Conservation (phyloP, 2,329 filamentous ascomycete genomes). For the Acrocalymma vagum region DNA sequence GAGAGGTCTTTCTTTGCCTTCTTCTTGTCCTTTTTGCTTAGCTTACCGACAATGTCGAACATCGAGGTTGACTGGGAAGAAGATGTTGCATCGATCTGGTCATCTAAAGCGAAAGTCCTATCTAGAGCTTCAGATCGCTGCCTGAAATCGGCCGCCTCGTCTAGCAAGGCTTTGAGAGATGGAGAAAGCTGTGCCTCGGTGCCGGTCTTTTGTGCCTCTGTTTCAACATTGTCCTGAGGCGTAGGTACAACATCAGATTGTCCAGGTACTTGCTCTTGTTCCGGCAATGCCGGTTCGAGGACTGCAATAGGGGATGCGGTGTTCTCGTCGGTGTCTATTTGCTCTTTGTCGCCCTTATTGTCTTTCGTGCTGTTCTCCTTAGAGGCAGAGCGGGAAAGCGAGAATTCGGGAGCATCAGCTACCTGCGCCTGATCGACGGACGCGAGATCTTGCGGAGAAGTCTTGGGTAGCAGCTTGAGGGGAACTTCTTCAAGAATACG, state of each 20-base stretch:
- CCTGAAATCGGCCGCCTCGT: conserved; percentile 36
- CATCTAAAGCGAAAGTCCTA: conserved; percentile 16
- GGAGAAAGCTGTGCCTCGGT: conserved; percentile 27
- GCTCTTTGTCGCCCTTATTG: conserved; percentile 31
- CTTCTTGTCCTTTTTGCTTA: conserved; percentile 41
- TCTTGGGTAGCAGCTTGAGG: not conserved
- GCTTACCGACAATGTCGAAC: conserved; percentile 34
- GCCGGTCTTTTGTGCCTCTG: not conserved
- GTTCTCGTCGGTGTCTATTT: conserved; percentile 10
- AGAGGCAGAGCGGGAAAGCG: conserved; percentile 22
- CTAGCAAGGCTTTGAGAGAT: conserved; percentile 30
- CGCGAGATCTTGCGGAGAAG: conserved; percentile 1
- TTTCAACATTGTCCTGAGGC: conserved; percentile 2
- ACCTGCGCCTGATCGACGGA: conserved; percentile 2
- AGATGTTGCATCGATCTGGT: conserved; percentile 18
- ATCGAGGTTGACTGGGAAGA: conserved; percentile 26
- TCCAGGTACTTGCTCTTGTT: conserved; percentile 3
- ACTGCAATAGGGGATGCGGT: conserved; percentile 3
- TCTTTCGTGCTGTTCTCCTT: conserved; percentile 37
- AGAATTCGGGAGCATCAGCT: conserved; percentile 6
- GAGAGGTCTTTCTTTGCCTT: conserved; percentile 30
- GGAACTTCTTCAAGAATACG: not conserved
- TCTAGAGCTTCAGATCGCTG: conserved; percentile 38
- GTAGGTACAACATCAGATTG: conserved; percentile 1
- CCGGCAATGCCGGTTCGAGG: conserved; percentile 5